Evolutionary conservation across 768 basidiomycete genomes (phyloP).

Genomic region (Cystobasidium ongulense): DNA sequence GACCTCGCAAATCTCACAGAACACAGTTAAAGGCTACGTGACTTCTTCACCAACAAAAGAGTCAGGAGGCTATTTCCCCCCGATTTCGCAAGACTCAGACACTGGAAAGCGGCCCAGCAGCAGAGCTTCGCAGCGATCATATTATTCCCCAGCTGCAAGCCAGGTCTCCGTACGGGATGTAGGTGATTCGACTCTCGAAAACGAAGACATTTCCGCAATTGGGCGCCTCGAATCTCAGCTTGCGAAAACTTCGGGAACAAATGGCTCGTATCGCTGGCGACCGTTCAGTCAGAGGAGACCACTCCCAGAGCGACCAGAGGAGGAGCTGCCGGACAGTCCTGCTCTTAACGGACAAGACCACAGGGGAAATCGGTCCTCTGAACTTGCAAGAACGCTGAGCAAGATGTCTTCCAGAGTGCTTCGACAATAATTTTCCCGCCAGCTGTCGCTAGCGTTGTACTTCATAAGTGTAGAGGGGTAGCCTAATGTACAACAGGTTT

Average conservation of each 20-base stretch:
- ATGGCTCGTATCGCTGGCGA: neutral
- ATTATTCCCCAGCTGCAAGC: neutral
- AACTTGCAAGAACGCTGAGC: slow-evolving; percentile 11
- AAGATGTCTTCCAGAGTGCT: neutral
- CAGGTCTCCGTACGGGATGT: neutral
- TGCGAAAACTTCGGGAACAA: neutral
- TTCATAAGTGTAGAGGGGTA: too few relatives aligned
- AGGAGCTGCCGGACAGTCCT: slow-evolving; percentile 28
- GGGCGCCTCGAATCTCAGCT: neutral
- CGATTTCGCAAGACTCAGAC: neutral
- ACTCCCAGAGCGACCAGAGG: neutral
- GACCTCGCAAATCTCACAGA: slow-evolving; percentile 26
- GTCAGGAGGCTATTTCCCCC: neutral
- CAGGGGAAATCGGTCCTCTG: neutral
- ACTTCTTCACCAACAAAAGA: neutral
- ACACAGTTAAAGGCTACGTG: slow-evolving; percentile 20
- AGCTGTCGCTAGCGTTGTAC: too few relatives aligned
- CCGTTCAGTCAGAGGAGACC: neutral
- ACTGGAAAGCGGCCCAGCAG: neutral
- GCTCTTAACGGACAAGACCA: neutral
- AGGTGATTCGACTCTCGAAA: too few relatives aligned
- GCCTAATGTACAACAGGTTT: too few relatives aligned
- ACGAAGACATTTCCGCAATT: neutral
- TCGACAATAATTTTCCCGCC: neutral
- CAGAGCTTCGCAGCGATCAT: neutral